phyloP scores from a whole-genome alignment of 2,329 filamentous ascomycete genomes.

The Scytalidium lignicola region DNA sequence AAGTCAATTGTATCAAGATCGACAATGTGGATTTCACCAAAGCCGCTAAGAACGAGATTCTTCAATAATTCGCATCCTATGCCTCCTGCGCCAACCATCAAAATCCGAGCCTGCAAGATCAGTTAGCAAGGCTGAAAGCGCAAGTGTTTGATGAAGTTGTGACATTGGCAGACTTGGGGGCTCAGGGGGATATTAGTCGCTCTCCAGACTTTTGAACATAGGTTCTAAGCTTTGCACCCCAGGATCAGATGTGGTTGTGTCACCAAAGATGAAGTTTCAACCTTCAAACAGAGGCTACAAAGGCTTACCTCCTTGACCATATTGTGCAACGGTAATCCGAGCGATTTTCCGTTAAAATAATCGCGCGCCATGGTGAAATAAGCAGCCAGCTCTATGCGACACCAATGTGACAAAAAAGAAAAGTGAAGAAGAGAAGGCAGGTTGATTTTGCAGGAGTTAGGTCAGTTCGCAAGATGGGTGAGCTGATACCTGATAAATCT shows the following conservation, averaged over 20 bases:
- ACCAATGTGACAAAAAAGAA: background rate
- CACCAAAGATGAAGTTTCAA: background rate
- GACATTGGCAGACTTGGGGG: background rate
- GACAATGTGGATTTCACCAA: conserved; percentile 88
- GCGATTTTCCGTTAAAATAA: conserved; percentile 57
- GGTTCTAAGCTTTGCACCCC: no score
- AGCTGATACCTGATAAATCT: background rate
- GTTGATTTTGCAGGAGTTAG: background rate
- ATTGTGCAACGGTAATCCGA: conserved; percentile 58
- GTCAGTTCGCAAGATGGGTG: background rate
- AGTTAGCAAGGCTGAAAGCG: conserved; percentile 27
- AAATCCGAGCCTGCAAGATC: conserved; percentile 64
- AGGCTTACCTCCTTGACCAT: conserved; percentile 62
- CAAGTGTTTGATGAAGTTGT: background rate
- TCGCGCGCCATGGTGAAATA: conserved; percentile 38
- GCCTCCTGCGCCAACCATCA: conserved; percentile 94
- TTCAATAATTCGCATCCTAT: conserved; percentile 98
- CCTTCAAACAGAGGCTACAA: conserved; percentile 5
- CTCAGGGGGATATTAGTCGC: background rate
- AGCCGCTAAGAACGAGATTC: conserved; percentile 87
- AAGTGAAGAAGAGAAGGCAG: background rate
- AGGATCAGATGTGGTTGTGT: background rate
- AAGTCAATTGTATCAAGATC: conserved; percentile 98
- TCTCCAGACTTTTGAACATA: background rate
- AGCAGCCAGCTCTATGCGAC: background rate